Evolutionary conservation across 2,329 filamentous ascomycete species (phyloP).

Genomic region (Mycogone perniciosa): DNA sequence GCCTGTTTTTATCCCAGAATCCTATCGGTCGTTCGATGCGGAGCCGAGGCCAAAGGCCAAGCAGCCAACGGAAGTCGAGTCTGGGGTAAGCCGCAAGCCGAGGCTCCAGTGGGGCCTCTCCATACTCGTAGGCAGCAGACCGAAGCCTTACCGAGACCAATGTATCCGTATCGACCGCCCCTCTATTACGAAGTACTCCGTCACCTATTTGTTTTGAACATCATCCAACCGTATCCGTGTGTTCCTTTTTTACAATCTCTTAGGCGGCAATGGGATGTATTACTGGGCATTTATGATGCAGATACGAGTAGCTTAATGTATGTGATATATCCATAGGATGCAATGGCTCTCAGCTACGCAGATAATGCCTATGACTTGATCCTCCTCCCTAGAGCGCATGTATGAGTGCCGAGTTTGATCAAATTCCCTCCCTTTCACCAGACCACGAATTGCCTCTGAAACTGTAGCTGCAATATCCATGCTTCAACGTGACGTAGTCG

Average conservation of each 20-base stretch:
- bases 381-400: constrained; percentile 1
- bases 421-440: background rate
- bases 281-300: too few relatives aligned
- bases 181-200: too few relatives aligned
- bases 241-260: too few relatives aligned
- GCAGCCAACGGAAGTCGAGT: constrained; percentile 5
- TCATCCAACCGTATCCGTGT: too few relatives aligned
- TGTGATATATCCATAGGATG: constrained; percentile 1
- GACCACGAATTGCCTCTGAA: background rate
- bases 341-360: constrained; percentile 10
- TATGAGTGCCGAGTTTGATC: constrained; percentile 2
- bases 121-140: background rate
- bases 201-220: too few relatives aligned
- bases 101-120: background rate
- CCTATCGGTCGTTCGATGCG: background rate
- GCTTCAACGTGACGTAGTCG: background rate
- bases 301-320: too few relatives aligned
- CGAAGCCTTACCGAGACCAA: constrained; percentile 3
- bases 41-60: constrained; percentile 8
- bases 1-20: constrained; percentile 3
- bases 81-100: constrained; percentile 14
- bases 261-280: too few relatives aligned
- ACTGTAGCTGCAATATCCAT: background rate
- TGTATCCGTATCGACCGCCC: too few relatives aligned
- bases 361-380: constrained; percentile 9